Evolutionary conservation across 225 moss, liverwort and hornwort species (phyloP).

Genomic region (Pleurozium schreberi): DNA sequence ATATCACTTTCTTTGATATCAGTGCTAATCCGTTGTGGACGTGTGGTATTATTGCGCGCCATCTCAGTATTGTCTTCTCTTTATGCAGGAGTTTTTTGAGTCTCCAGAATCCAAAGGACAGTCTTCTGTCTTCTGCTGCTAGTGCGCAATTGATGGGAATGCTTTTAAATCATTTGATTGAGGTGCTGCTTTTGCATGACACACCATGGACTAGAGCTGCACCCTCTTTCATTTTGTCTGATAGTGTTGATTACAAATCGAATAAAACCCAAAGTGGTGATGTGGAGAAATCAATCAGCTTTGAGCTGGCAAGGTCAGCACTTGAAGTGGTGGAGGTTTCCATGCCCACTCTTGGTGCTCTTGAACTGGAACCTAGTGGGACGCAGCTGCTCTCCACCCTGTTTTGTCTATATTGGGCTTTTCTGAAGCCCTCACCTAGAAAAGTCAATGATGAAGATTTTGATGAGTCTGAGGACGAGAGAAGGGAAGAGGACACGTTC

Average conservation of each 20-base stretch:
- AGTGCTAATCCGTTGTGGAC: neutral
- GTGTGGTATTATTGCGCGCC: neutral
- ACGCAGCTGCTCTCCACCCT: slow-evolving; percentile 60
- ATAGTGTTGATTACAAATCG: neutral
- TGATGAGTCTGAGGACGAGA: slow-evolving; percentile 40
- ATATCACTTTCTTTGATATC: neutral
- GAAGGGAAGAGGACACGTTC: slow-evolving; percentile 9
- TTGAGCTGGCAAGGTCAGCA: slow-evolving; percentile 49
- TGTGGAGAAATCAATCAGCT: slow-evolving; percentile 6
- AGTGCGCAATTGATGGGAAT: slow-evolving; percentile 36
- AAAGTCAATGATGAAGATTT: slow-evolving; percentile 8
- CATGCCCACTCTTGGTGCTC: slow-evolving; percentile 25
- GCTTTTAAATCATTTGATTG: slow-evolving; percentile 34
- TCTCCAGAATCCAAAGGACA: slow-evolving; percentile 20
- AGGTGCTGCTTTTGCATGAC: slow-evolving; percentile 33
- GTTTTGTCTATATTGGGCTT: slow-evolving; percentile 80
- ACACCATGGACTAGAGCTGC: slow-evolving; percentile 43
- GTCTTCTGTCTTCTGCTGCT: slow-evolving; percentile 48
- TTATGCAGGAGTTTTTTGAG: slow-evolving; percentile 62
- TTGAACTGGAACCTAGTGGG: slow-evolving; percentile 39
- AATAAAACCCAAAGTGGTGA: neutral
- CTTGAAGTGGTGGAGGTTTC: slow-evolving; percentile 43
- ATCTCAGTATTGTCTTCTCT: neutral
- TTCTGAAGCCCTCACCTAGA: slow-evolving; percentile 11
- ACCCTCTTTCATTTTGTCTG: slow-evolving; percentile 28